Conservation (phyloP, 1,284 basidiomycete genomes). For the Fistulina hepatica region DNA sequence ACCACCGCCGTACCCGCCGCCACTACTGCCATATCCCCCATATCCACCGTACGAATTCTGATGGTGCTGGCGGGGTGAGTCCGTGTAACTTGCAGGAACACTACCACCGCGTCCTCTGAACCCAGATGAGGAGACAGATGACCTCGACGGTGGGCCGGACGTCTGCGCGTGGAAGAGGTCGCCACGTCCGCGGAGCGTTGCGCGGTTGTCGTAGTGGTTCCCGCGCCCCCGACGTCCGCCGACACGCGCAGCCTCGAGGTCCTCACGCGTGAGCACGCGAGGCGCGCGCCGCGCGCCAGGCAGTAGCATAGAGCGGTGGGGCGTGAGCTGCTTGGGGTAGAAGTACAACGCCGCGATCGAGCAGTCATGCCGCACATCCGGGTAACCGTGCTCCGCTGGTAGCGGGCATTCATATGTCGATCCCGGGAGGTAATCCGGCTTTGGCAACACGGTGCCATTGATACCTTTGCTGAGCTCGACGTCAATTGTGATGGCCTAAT, state of each 20-base stretch:
- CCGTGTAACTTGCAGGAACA: constrained; percentile 21
- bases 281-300: constrained; percentile 58
- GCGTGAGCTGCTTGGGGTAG: constrained; percentile 79
- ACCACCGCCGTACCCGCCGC: constrained; percentile 13
- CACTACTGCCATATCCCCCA: constrained; percentile 17
- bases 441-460: constrained; percentile 70
- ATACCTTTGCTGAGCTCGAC: constrained; percentile 66
- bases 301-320: constrained; percentile 80
- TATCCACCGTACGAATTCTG: constrained; percentile 20
- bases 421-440: constrained; percentile 85
- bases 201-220: constrained; percentile 16
- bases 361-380: constrained; percentile 63
- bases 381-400: constrained; percentile 16
- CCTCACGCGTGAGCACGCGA: constrained; percentile 57
- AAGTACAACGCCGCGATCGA: constrained; percentile 83
- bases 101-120: constrained; percentile 17
- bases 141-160: constrained; percentile 23
- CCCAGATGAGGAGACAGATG: constrained; percentile 14
- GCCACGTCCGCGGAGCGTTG: constrained; percentile 21
- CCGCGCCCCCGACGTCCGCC: constrained; percentile 38
- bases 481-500: constrained; percentile 60
- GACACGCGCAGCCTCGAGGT: constrained; percentile 53
- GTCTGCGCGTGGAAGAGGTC: constrained; percentile 28
- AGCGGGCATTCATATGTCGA: constrained; percentile 82
- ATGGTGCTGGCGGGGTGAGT: constrained; percentile 22